Percentiles rank a stretch among this genome's conserved stretches.
These are phyloP conservation scores for Geosmithia flava DNA, from an alignment of 2,329 filamentous ascomycete species.

Conservation along the genomic window DNA sequence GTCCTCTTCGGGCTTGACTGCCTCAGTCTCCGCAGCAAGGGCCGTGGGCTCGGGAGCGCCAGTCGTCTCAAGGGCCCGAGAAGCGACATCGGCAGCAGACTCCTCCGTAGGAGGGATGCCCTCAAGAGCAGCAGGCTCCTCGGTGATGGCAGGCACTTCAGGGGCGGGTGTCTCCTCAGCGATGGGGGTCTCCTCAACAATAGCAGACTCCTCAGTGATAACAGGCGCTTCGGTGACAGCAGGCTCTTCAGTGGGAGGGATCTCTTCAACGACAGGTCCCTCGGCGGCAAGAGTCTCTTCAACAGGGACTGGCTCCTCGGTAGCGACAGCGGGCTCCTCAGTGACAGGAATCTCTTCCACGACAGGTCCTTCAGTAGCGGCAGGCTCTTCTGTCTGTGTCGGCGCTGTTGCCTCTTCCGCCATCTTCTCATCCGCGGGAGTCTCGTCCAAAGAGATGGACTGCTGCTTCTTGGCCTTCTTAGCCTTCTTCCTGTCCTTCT, in stretches of 20 bases:
- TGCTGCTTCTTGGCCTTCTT: slow-evolving; percentile 20
- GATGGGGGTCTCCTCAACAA: background rate
- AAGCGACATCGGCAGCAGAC: background rate
- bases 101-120: background rate
- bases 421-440: background rate
- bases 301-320: background rate
- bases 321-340: background rate
- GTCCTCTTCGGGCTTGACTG: background rate
- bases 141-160: background rate
- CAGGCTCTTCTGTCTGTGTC: background rate
- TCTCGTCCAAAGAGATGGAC: background rate
- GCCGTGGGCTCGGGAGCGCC: background rate
- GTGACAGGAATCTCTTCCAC: background rate
- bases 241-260: too few relatives aligned
- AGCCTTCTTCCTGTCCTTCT: slow-evolving; percentile 11
- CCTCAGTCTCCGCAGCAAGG: background rate
- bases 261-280: background rate
- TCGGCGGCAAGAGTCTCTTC: background rate
- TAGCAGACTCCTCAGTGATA: background rate
- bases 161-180: background rate
- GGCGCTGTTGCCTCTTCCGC: background rate
- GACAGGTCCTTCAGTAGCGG: background rate
- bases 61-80: background rate
- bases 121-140: background rate
- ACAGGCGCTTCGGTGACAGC: background rate